A percentile compares a stretch with the other conserved stretches of the same genome.
These are phyloP conservation scores for Calvatia gigantea DNA, from an alignment of 768 basidiomycete genomes.

Conservation along the genomic window DNA sequence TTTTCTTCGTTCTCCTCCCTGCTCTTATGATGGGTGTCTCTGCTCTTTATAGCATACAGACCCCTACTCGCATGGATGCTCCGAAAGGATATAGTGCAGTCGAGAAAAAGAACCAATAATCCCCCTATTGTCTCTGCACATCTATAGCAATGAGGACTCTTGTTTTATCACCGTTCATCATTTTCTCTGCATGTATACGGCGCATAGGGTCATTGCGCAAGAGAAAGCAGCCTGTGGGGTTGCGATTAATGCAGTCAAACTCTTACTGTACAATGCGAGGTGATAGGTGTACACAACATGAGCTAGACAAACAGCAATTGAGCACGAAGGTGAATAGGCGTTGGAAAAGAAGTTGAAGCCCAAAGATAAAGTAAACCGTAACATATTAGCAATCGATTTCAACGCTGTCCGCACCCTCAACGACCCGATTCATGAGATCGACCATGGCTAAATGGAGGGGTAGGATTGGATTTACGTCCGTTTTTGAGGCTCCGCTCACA, in stretches of 20 bases:
- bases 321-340: not conserved
- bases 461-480: slow-evolving; percentile 43
- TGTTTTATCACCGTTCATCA: not conserved
- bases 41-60: slow-evolving; percentile 73
- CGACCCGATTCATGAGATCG: slow-evolving; percentile 45
- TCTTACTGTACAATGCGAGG: not conserved
- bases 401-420: slow-evolving; percentile 28
- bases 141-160: not conserved
- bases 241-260: not conserved
- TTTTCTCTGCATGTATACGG: not conserved
- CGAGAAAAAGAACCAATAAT: slow-evolving; percentile 75
- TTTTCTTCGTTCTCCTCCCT: slow-evolving; percentile 66
- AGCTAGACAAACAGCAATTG: not conserved
- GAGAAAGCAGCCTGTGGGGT: too few species aligned
- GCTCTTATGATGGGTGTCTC: slow-evolving; percentile 59
- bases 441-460: slow-evolving; percentile 77
- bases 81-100: slow-evolving; percentile 65
- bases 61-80: slow-evolving; percentile 56
- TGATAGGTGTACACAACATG: too few species aligned
- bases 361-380: slow-evolving; percentile 3
- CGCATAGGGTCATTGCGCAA: too few species aligned
- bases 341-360: not conserved
- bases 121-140: not conserved
- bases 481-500: not conserved
- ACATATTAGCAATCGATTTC: slow-evolving; percentile 21